These are phyloP conservation scores for Lentinus brumalis DNA, from an alignment of 768 basidiomycete species.

Conservation along the genomic window DNA sequence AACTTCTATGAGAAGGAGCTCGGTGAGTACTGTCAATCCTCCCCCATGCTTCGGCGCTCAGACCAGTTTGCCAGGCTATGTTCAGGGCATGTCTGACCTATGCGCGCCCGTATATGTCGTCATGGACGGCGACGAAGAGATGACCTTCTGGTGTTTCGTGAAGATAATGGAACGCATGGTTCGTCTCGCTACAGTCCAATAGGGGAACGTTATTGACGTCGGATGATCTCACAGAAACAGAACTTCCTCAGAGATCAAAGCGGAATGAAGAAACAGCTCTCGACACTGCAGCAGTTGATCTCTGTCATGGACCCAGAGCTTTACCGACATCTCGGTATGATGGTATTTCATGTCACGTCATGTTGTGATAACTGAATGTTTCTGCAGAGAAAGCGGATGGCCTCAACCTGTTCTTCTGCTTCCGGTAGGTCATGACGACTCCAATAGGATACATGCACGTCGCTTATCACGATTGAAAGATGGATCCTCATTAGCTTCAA, in stretches of 20 bases:
- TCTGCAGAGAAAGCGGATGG: constrained; percentile 79
- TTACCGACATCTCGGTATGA: constrained; percentile 82
- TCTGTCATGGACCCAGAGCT: constrained; percentile 95
- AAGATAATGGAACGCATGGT: constrained; percentile 96
- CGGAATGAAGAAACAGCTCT: constrained; percentile 95
- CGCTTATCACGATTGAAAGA: constrained; percentile 37
- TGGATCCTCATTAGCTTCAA: constrained; percentile 96
- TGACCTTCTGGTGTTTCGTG: constrained; percentile 97
- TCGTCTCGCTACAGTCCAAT: constrained; percentile 23
- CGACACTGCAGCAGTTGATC: constrained; percentile 87
- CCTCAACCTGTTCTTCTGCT: constrained; percentile 96
- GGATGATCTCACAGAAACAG: constrained; percentile 59
- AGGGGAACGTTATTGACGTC: not conserved
- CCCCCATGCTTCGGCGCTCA: not conserved
- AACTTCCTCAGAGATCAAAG: constrained; percentile 97
- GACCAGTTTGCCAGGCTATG: constrained; percentile 68
- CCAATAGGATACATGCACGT: not conserved
- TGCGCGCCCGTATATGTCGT: constrained; percentile 93
- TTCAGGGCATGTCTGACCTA: constrained; percentile 98
- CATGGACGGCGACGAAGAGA: constrained; percentile 82
- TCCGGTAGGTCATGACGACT: constrained; percentile 64
- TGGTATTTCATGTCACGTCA: not conserved
- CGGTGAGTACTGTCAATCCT: constrained; percentile 49
- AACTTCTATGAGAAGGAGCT: constrained; percentile 88
- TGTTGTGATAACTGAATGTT: not conserved